Evolutionary conservation across 257 asterid species (phyloP), one percentile per base, ranked within the genome.

Genomic region (Solanum clarkiae): DNA sequence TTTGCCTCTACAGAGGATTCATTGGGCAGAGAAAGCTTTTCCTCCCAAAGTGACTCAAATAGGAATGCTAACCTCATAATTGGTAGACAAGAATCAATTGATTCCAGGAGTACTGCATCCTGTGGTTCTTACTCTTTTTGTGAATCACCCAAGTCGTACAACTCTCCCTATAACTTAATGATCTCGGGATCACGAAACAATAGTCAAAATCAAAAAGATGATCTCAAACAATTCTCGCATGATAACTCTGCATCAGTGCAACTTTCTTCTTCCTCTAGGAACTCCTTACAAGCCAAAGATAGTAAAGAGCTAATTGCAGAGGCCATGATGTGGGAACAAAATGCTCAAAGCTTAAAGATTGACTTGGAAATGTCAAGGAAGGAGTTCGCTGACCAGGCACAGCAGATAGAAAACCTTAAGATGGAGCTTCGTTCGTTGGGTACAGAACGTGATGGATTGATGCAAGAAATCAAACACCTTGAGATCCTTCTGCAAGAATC

Each of bases 311-410:
- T 91, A 57, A 91, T 87, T 82, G 88, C 92, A 32, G 92, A 87
- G 70, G 90, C 93, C 29, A 85, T 70, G 71, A 86, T 90, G 91
- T 90, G 92, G 93, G 93, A 90, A 71, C 90, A 84, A 68, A 88
- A 90, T 69, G 84, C 92, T n/a, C 88, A 90, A 49, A 88, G 86
- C 24, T 40, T 91, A 65, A 55, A 87, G 60, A 55, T 32, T 15
- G 90, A 87, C 69, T 6, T 88, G 84, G 93, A 90, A 18, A 87
- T 55, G 62, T 70, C 87, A 84, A 91, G 88, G 87, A 88, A 87
- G 54, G 91, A 89, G 63, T 81, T 89, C 4, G 81, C 88, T 81
- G 87, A 89, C 75, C 90, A 88, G 86, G 66, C 65, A 51, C 8
- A 80, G 80, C 85, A 47, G 40, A 29, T 84, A 24, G 88, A 71